Evolutionary conservation across 768 basidiomycete species (phyloP), one percentile per base, ranked within the genome.

Genomic region (Mycena albidolilacea): DNA sequence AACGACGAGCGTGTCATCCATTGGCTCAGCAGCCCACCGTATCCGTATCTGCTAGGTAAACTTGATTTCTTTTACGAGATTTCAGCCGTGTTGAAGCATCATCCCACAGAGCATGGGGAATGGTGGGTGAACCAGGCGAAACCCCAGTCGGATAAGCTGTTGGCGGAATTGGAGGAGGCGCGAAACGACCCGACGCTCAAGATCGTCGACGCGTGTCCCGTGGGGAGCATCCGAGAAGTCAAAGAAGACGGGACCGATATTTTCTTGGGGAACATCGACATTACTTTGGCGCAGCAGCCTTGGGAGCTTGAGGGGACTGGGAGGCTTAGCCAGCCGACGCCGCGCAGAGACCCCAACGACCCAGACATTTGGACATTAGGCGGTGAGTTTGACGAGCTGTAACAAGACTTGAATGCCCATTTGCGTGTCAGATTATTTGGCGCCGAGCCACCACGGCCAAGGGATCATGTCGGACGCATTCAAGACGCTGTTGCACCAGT

Each of bases 381-480:
- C 75, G 86, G 92, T 92, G 78, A 65, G 60, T 57, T 67, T 69
- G 39, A 19, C 12, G 37, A 5, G 43, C 15, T 50, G 10, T 5
- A 50, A 50, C 48, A 8, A 10, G 12, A 10, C 48, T n/a, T 5
- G 19, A 17, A 17, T n/a, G 6, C 48, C n/a, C 19, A 58, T 50
- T 58, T 48, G 44, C 9, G 38, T 21, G 3, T n/a, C n/a, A 92
- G 92, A 92, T 78, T 93, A 87, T 74, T 81, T 94, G 63, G 87
- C 85, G 9, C 84, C 89, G 35, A 87, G 87, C 43, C 88, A 92
- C 77, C 92, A 93, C 70, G 85, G 92, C 37, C 84, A 82, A 76
- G 93, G 93, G 0, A 94, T 95, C 74, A 95, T 95, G 94, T 88
- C 88, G 44, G 89, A 89, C 35, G 92, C 87, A 0, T 77, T 95